phyloP scores from a whole-genome alignment of 1,139 yeast species.

The Taiozyma sp. region DNA sequence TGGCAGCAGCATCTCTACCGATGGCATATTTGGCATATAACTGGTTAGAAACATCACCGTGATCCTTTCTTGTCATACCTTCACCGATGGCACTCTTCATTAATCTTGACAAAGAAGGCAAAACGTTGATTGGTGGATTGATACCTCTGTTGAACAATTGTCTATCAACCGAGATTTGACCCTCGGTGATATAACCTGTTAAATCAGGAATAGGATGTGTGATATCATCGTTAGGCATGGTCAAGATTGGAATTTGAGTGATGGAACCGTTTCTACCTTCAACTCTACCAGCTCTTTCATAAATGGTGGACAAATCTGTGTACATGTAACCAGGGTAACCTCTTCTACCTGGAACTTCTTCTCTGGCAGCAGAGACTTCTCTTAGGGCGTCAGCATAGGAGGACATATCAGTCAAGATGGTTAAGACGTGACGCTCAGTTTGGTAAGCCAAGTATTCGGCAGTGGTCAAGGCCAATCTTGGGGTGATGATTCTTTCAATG shows the following conservation, averaged over 20 bases:
- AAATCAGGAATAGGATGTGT: conserved; percentile 99
- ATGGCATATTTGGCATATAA: conserved; percentile 98
- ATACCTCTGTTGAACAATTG: conserved; percentile 94
- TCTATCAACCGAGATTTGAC: conserved; percentile 96
- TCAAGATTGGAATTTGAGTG: conserved; percentile 96
- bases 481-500: conserved; percentile 98
- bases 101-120: conserved; percentile 95
- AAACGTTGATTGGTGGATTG: conserved; percentile 97
- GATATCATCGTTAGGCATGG: conserved; percentile 99
- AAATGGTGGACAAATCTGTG: conserved; percentile 97
- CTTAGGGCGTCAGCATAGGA: conserved; percentile 99
- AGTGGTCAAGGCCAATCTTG: conserved; percentile 98
- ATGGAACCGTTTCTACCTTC: conserved; percentile 99
- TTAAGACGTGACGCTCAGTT: conserved; percentile 98
- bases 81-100: conserved; percentile 99
- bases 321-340: conserved; percentile 99
- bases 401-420: conserved; percentile 97
- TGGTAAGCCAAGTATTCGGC: conserved; percentile 98
- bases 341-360: conserved; percentile 99
- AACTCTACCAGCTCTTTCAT: conserved; percentile 99
- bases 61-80: conserved; percentile 99
- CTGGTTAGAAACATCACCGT: conserved; percentile 98
- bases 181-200: conserved; percentile 99
- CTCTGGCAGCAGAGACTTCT: conserved; percentile 99
- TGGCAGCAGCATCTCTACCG: conserved; percentile 99